Evolutionary conservation across 2,329 filamentous ascomycete species (phyloP), one percentile per base, ranked within the genome.

Genomic region (Seiridium cupressi): DNA sequence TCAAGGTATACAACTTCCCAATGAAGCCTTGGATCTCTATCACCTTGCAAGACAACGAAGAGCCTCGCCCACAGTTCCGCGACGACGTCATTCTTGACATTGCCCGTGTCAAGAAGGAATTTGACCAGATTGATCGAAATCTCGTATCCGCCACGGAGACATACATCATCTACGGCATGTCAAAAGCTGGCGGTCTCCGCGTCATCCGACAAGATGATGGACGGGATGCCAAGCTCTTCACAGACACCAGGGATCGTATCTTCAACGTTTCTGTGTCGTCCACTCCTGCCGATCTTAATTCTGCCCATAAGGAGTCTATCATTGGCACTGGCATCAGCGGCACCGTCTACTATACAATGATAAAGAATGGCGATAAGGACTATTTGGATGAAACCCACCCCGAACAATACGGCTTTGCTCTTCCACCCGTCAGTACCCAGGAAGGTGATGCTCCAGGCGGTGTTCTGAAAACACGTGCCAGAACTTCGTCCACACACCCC

Each of bases 11-110:
- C 79, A 96, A 96, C 74, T 97, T 99, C 74, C 95, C 95, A 13
- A 92, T 99, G 89, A 92, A 90, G 74, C 95, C 95, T 3, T 99
- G 96, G 83, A 93, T 96, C 65, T 90, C 93, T 26, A 95, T 99
- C 71, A 88, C 86, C 10, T 85, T 98, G 68, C 81, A 86, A 72
- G 79, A 84, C 64, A 75, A 81, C 62, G 76, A 83, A 11, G 80
- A 86, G 61, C 74, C 81, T 34, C 83, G 85, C 13, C 82, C 89
- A 3, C 77, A 82, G 55, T 89, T 98, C 73, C 88, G 89, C 44
- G 87, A 92, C 60, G 90, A 94, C 65, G 85, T 89, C 48, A 88
- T 97, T 68, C 91, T 97, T 81, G 92, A 97, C 68, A 95, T 99
- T 71, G 94, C 95, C 56, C 87, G 93, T 60, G 83, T 98, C 64